Evolutionary conservation across 306 rosid species (phyloP).

Genomic region (Pachyrhizus erosus): DNA sequence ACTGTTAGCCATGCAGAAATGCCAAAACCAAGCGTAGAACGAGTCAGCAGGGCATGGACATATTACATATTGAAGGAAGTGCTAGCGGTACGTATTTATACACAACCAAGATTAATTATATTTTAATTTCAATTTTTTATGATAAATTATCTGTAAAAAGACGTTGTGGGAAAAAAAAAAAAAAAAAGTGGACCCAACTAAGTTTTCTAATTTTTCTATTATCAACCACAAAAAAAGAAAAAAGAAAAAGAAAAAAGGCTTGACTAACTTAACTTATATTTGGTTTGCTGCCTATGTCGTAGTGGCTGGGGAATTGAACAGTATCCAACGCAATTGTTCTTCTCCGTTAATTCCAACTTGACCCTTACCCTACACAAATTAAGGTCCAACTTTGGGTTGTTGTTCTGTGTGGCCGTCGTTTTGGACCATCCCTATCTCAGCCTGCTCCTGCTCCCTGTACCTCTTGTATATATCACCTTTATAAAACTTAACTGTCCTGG

Average conservation of each 20-base stretch:
- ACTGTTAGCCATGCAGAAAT: not conserved
- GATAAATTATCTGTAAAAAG: not conserved
- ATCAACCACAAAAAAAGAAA: not conserved
- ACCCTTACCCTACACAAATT: not conserved
- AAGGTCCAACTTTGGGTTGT: not conserved
- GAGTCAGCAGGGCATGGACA: too few relatives aligned
- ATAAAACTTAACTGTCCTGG: conserved; percentile 61
- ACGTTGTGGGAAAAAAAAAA: not conserved
- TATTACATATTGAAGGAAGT: not conserved
- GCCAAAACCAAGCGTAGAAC: not conserved
- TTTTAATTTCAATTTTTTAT: not conserved
- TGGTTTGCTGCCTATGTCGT: not conserved
- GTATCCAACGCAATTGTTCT: not conserved
- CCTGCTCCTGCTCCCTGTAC: too few relatives aligned
- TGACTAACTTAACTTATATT: not conserved
- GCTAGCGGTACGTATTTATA: not conserved
- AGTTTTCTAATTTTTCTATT: too few relatives aligned
- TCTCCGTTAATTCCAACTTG: not conserved
- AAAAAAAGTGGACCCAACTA: not conserved
- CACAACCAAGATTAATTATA: not conserved
- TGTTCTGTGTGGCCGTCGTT: too few relatives aligned
- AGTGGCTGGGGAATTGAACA: not conserved
- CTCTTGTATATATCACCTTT: conserved; percentile 53
- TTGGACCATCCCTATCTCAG: too few relatives aligned
- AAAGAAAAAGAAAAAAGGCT: too few relatives aligned